A percentile compares a stretch with the other conserved stretches of the same genome.
These are phyloP conservation scores for Corylus avellana DNA, from an alignment of 306 rosid species.

Conservation along the genomic window DNA sequence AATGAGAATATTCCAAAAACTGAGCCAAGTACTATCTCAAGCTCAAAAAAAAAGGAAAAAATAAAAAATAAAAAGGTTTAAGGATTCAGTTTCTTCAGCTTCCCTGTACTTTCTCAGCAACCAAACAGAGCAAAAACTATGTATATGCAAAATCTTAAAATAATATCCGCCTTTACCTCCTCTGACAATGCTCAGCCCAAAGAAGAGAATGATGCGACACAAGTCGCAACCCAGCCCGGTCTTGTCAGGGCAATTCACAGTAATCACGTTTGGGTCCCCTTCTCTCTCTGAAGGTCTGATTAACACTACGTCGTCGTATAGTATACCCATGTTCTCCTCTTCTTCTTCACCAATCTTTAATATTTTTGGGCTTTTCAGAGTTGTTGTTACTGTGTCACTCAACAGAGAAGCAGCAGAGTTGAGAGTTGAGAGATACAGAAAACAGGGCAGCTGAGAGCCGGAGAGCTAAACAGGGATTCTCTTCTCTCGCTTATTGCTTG, in stretches of 20 bases:
- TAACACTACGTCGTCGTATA: slow-evolving; percentile 78
- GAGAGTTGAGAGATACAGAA: not conserved
- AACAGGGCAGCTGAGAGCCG: slow-evolving; percentile 1
- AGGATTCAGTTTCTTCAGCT: not conserved
- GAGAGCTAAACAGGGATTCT: not conserved
- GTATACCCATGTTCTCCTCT: slow-evolving; percentile 59
- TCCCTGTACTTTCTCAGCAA: slow-evolving; percentile 8
- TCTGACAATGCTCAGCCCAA: slow-evolving; percentile 83
- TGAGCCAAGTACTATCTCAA: not conserved
- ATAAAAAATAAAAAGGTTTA: not conserved
- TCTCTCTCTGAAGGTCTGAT: slow-evolving; percentile 62
- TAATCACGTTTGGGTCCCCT: slow-evolving; percentile 68
- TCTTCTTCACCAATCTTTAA: slow-evolving; percentile 8
- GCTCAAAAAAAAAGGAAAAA: not conserved
- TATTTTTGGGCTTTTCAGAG: slow-evolving; percentile 13
- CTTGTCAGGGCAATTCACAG: slow-evolving; percentile 94
- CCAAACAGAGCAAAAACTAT: slow-evolving; percentile 2
- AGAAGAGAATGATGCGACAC: slow-evolving; percentile 94
- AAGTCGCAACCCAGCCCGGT: slow-evolving; percentile 93
- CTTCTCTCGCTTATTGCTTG: slow-evolving; percentile 13
- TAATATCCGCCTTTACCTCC: slow-evolving; percentile 59
- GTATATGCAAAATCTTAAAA: not conserved
- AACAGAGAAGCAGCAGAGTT: slow-evolving; percentile 6
- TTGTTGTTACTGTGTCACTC: slow-evolving; percentile 2
- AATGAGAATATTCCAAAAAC: not conserved